Evolutionary conservation across 2,329 filamentous ascomycete species (phyloP).

Genomic region (Ophiocordyceps polyrhachis-furcata): DNA sequence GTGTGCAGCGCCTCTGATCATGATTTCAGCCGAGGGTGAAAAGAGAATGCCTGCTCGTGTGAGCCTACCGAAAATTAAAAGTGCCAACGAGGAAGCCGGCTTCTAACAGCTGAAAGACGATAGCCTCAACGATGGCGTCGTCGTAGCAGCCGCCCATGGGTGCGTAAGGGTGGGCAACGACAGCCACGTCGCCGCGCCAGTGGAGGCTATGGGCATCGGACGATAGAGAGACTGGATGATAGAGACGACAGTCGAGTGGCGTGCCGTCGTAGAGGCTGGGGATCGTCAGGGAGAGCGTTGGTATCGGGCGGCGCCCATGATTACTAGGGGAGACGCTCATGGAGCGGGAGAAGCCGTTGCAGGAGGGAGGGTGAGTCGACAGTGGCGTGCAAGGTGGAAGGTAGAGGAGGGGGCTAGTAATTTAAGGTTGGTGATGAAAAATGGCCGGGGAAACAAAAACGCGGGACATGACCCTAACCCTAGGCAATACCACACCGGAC

Average conservation of each 20-base stretch:
- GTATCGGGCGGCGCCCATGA: conserved; percentile 6
- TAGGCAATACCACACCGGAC: too few species aligned
- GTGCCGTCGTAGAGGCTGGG: conserved; percentile 69
- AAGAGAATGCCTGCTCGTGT: not conserved
- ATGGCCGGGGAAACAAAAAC: too few species aligned
- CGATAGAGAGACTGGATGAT: conserved; percentile 40
- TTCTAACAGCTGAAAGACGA: conserved; percentile 45
- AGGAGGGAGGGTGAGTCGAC: too few species aligned
- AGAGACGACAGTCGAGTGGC: conserved; percentile 63
- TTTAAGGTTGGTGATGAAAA: too few species aligned
- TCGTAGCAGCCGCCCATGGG: conserved; percentile 73
- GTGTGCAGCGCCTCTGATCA: conserved; percentile 52
- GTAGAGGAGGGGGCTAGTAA: too few species aligned
- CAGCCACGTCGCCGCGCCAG: conserved; percentile 32
- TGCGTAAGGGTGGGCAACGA: conserved; percentile 83
- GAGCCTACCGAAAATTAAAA: conserved; percentile 70
- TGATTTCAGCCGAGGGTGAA: not conserved
- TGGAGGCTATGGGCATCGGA: conserved; percentile 11
- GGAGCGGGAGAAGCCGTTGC: too few species aligned
- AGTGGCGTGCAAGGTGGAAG: too few species aligned
- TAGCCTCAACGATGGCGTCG: conserved; percentile 55
- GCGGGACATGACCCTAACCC: too few species aligned
- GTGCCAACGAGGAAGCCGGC: conserved; percentile 61
- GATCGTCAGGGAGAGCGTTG: conserved; percentile 51
- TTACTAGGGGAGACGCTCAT: too few species aligned